Base-by-base conservation (phyloP, 176 grass and related monocot genomes). In the Microstegium vimineum region DNA sequence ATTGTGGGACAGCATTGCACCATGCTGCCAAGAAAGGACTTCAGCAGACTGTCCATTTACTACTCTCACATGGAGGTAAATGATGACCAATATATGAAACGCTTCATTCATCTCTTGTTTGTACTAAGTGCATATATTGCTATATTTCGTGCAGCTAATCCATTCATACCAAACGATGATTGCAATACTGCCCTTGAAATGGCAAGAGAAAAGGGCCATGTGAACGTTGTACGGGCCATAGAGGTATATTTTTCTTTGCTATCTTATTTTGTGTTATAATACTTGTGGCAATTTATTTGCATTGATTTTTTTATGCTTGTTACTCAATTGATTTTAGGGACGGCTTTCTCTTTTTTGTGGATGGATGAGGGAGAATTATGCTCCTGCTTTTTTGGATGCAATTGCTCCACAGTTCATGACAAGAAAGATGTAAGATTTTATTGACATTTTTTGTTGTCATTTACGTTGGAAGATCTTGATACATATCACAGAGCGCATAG, bases 21-120 rank as follows among this genome's bases (percentile, higher is more conserved):
- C 96, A 93, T 95, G 96, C 96, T 91, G 91, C 93, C 28, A 99
- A 99, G 77, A 95, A 89, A 81, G 93, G 93, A 1, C 84, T 90
- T 61, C 93, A 92, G 72, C 87, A 69, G 78, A 94, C 89, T 84
- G 89, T 92, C 43, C 87, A 93, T 88, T 87, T 95, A 62, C 89
- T 99, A 82, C 85, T 99, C 30, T 92, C 93, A 22, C 75, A 88
- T 90, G 91, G 93, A 95, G 96, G 96, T 99, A 82, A 27, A 34
- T 52, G 15, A 52, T 27, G 2, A 14, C 12, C 15, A 68, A 52
- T 61, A 74, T 80, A 71, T 77, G 34, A 38, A 3, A 57, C 71
- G n/a, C 51, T 54, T 18, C 9, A 62, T 20, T 18, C 18, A 25
- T 42, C 43, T 64, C 28, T 1, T 35, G 0, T 69, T 11, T 31